Conservation (phyloP, 257 asterid genomes). For the Fraxinus americana region DNA sequence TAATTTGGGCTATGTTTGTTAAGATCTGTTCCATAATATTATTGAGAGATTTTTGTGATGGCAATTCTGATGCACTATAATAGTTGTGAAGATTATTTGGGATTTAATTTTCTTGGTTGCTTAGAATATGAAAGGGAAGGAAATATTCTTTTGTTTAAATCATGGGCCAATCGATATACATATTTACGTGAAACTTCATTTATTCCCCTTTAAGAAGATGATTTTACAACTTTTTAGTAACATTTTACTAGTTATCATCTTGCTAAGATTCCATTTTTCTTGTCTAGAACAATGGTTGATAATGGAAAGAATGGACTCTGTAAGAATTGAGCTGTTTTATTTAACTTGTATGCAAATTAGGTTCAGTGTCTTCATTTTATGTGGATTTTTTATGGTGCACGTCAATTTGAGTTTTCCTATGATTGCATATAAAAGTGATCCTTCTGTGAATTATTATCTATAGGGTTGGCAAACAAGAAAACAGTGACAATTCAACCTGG, state of each 20-base stretch:
- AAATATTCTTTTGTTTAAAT: not conserved
- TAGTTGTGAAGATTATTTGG: not conserved
- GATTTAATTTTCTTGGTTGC: not conserved
- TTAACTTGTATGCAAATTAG: not conserved
- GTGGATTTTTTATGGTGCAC: not conserved
- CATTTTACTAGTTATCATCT: not conserved
- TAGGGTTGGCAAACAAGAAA: conserved; percentile 96
- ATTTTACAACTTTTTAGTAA: not conserved
- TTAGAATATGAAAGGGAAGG: not conserved
- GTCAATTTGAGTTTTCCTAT: not conserved
- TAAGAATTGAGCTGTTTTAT: not conserved
- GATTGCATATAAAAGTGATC: not conserved
- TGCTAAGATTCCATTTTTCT: not conserved
- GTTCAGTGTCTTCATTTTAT: not conserved
- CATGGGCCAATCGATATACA: not conserved
- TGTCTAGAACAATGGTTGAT: not conserved
- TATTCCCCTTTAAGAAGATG: not conserved
- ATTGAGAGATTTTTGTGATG: not conserved
- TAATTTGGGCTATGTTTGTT: not conserved
- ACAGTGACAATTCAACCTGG: conserved; percentile 83
- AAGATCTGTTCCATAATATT: not conserved
- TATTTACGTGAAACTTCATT: not conserved
- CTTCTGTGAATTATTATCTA: conserved; percentile 1
- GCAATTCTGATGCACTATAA: not conserved
- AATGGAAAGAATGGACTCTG: not conserved